Conservation (phyloP, 805 yeast species). For the Wickerhamiella domercqiae region DNA sequence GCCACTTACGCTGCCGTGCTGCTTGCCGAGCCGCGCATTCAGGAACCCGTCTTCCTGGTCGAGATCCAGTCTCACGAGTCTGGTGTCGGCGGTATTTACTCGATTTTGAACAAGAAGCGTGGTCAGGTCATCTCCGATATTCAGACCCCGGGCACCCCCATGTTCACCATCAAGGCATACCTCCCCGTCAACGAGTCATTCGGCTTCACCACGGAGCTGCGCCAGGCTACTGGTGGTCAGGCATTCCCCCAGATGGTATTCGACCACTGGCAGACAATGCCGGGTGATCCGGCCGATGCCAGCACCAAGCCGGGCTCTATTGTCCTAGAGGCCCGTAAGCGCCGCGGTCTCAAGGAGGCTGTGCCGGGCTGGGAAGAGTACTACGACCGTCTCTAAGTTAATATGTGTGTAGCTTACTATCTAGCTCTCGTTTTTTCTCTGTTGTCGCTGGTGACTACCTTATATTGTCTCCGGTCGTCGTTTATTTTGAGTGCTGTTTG, state of each 20-base stretch:
- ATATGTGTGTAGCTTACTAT: background rate
- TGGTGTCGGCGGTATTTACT: slow-evolving; percentile 99
- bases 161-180: slow-evolving; percentile 99
- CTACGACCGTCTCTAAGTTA: slow-evolving; percentile 41
- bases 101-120: slow-evolving; percentile 93
- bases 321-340: slow-evolving; percentile 63
- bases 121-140: slow-evolving; percentile 99
- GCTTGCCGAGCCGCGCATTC: slow-evolving; percentile 96
- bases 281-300: slow-evolving; percentile 88
- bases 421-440: background rate
- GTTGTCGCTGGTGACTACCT: background rate
- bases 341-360: slow-evolving; percentile 91
- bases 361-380: slow-evolving; percentile 99
- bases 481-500: background rate
- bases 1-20: slow-evolving; percentile 96
- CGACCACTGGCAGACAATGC: slow-evolving; percentile 92
- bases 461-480: background rate
- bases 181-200: slow-evolving; percentile 99
- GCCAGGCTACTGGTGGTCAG: slow-evolving; percentile 99
- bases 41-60: slow-evolving; percentile 98
- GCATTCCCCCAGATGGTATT: slow-evolving; percentile 99
- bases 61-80: slow-evolving; percentile 99
- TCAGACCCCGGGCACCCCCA: slow-evolving; percentile 99
- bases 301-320: slow-evolving; percentile 53
- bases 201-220: slow-evolving; percentile 99